Evolutionary conservation across 768 basidiomycete genomes (phyloP), one percentile per base, ranked within the genome.

Genomic region (Suillus placidus): DNA sequence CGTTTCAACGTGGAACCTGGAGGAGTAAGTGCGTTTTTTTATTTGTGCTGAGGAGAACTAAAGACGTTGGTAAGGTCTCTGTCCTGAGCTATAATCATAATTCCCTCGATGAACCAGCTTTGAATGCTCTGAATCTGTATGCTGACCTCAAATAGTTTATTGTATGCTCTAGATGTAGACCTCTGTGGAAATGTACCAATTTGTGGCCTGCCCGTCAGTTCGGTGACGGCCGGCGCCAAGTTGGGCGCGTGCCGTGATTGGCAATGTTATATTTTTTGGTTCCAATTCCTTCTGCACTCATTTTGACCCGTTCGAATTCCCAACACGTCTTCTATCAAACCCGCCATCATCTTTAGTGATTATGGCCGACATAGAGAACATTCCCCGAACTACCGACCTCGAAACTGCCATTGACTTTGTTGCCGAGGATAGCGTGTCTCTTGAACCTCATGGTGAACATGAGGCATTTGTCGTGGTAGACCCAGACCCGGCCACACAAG

Each of bases 1-100:
- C 88, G 89, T 75, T 92, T 94, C 77, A 90, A 90, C 64, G 88
- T 93, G n/a, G 92, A 93, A 72, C 88, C 94, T 14, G 92, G 89
- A 72, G 90, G 92, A 63, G 90, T 94, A 78, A 73, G 85, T 74
- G 10, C 13, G 45, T 58, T 62, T 66, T 26, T 61, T 52, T 56
- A 35, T 40, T 63, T 61, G 40, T 4, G 40, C 5, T 55, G 26
- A 55, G 8, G 64, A 20, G 12, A 60, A 42, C 40, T 60, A 60
- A 60, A 42, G 40, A 42, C 30, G 12, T 26, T 52, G 52, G 16
- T 45, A 67, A 94, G 93, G 84, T 95, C 63, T 86, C 91, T 16
- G 84, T 95, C 26, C 80, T 96, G 32, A 85, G 91, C 34, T 97
- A 97, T 76, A 94, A 94, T 70, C 95, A 96, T 78, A 81, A 83